Base-by-base conservation (phyloP, 768 basidiomycete species). In the Mycena olivaceomarginata region DNA sequence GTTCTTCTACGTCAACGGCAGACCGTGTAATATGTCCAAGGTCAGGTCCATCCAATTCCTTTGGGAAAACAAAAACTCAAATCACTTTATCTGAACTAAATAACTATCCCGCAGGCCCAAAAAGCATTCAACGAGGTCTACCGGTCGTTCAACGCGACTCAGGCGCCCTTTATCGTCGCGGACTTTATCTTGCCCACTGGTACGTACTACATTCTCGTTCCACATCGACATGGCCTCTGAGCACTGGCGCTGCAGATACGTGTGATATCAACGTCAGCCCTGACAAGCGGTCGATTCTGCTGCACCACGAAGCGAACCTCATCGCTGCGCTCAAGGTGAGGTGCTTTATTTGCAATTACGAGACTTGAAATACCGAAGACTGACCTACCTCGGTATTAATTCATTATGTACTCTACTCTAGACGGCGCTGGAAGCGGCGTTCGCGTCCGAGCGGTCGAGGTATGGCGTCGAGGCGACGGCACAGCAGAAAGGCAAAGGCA, bases 251-350 rank as follows among this genome's bases (percentile, higher is more conserved):
- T 69, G 8, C 77, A 97, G 96, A 93, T 72, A 88, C 92, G 0
- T 96, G 93, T 81, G 98, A 99, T 82, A 93, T 99, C 81, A 99
- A 99, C 77, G 95, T 99, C 75, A 96, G 94, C 77, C 98, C 98
- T 0, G 98, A 99, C 87, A 99, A 99, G 82, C 91, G 98, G n/a
- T 98, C 97, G 0, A 95, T 99, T 48, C 93, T 98, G 67, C 82
- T 99, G 13, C 97, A 99, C 80, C 94, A 94, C 83, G 98, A 99
- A 83, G 89, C 88, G 13, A 94, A 94, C 76, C 85, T 99, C 20
- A 89, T 99, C 0, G 85, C 91, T 4, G 92, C 93, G 0, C 89
- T 99, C 53, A 97, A 96, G 87, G 97, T 97, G 70, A 16, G 31
- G 84, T 62, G 45, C 69, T 13, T 37, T 51, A 70, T 31, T 40